Evolutionary conservation across 208 protist species (phyloP).

Genomic region (Trypanosoma lewisi): DNA sequence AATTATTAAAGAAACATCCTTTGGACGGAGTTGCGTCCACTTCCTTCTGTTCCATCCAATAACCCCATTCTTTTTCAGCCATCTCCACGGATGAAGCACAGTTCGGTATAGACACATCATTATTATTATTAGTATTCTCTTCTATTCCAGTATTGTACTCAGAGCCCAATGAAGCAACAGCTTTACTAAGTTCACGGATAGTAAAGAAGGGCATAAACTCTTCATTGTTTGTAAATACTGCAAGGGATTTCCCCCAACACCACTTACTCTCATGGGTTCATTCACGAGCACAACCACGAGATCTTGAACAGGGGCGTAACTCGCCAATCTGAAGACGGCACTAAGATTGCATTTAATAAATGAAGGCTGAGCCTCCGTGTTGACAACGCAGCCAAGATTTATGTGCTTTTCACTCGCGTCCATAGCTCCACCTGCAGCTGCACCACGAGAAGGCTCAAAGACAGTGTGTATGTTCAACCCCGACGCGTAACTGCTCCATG

Average conservation of each 20-base stretch:
- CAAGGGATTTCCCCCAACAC: slow-evolving; percentile 37
- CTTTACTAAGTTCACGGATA: slow-evolving; percentile 67
- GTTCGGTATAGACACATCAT: slow-evolving; percentile 31
- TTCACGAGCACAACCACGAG: slow-evolving; percentile 65
- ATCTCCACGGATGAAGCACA: slow-evolving; percentile 27
- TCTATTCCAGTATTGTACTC: slow-evolving; percentile 58
- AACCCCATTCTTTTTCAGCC: slow-evolving; percentile 30
- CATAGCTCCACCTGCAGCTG: slow-evolving; percentile 9
- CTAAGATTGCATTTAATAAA: slow-evolving; percentile 37
- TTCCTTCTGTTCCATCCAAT: slow-evolving; percentile 29
- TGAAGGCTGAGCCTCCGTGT: slow-evolving; percentile 36
- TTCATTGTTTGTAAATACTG: slow-evolving; percentile 43
- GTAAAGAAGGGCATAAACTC: slow-evolving; percentile 53
- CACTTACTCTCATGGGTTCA: slow-evolving; percentile 23
- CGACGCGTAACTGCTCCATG: slow-evolving; percentile 54
- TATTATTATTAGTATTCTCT: slow-evolving; percentile 6
- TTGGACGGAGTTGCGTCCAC: background rate
- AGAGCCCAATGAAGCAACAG: slow-evolving; percentile 40
- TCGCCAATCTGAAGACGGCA: slow-evolving; percentile 28
- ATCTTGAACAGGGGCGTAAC: slow-evolving; percentile 33
- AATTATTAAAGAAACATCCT: slow-evolving; percentile 65
- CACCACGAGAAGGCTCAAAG: slow-evolving; percentile 37
- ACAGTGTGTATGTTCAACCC: slow-evolving; percentile 62
- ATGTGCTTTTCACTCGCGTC: slow-evolving; percentile 17
- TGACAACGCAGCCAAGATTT: slow-evolving; percentile 46